Conservation (phyloP, 352 stramenopile genomes). For the Globisporangium polare region DNA sequence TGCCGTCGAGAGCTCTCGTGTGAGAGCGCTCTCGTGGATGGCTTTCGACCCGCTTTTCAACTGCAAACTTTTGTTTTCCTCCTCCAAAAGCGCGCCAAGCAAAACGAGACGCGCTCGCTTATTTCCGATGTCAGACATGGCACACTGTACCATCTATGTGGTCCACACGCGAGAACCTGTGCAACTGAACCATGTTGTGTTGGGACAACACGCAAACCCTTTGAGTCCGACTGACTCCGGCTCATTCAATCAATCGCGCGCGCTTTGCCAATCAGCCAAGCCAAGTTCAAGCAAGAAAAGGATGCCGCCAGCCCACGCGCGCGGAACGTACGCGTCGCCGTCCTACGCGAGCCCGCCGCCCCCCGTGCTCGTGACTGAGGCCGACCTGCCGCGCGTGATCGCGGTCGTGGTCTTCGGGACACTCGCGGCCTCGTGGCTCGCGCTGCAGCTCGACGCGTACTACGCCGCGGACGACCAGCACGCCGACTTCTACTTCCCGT, state of each 20-base stretch:
- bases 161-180: too few relatives aligned
- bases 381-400: constrained; percentile 45
- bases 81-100: too few relatives aligned
- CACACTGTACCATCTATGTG: too few relatives aligned
- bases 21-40: background rate
- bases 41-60: too few relatives aligned
- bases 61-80: too few relatives aligned
- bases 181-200: too few relatives aligned
- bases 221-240: background rate
- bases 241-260: background rate
- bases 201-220: too few relatives aligned
- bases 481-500: constrained; percentile 56
- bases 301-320: constrained; percentile 1
- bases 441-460: constrained; percentile 48
- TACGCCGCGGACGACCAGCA: constrained; percentile 36
- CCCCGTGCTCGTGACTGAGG: constrained; percentile 53
- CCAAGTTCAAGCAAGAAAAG: background rate
- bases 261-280: background rate
- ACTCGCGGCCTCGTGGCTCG: constrained; percentile 27
- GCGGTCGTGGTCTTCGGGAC: constrained; percentile 32
- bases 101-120: too few relatives aligned
- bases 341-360: constrained; percentile 25
- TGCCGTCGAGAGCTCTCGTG: too few relatives aligned
- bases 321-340: constrained; percentile 13
- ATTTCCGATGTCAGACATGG: too few relatives aligned